A percentile compares a stretch with the other conserved stretches of the same genome.
Evolutionary conservation across 805 yeast genomes (phyloP).

Genomic region (Metschnikowia cerradonensis): DNA sequence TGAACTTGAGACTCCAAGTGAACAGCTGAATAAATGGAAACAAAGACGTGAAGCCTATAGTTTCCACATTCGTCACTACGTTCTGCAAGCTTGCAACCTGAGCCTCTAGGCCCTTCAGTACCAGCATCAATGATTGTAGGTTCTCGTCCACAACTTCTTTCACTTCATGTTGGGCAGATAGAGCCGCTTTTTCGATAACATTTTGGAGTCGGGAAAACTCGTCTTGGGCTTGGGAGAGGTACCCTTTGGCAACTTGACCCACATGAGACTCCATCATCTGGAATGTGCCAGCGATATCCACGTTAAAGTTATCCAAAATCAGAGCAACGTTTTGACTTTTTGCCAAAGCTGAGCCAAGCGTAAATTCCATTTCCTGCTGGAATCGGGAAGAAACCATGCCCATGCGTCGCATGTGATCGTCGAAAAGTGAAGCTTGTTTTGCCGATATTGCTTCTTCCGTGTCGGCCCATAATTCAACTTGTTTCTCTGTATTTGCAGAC

Average conservation of each 20-base stretch:
- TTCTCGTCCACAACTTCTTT: not conserved
- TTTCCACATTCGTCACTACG: constrained; percentile 2
- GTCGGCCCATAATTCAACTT: constrained; percentile 4
- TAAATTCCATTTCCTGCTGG: not conserved
- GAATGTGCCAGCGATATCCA: not conserved
- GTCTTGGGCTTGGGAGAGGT: not conserved
- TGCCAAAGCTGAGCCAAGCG: not conserved
- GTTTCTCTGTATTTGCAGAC: constrained; percentile 2
- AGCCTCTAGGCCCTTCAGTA: not conserved
- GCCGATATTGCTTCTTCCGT: not conserved
- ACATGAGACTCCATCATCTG: not conserved
- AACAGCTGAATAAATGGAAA: not conserved
- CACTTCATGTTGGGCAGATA: not conserved
- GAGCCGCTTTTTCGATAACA: not conserved
- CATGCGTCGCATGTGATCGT: not conserved
- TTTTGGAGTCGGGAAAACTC: not conserved
- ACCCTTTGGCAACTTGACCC: not conserved
- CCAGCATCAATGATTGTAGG: not conserved
- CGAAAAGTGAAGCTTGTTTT: constrained; percentile 4
- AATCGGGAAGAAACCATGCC: not conserved
- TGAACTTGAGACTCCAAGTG: not conserved
- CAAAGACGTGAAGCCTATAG: not conserved
- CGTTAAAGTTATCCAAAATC: not conserved
- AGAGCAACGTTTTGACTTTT: not conserved
- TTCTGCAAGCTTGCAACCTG: constrained; percentile 1